phyloP scores from a whole-genome alignment of 345 rosid species.

The Eucalyptus camaldulensis region DNA sequence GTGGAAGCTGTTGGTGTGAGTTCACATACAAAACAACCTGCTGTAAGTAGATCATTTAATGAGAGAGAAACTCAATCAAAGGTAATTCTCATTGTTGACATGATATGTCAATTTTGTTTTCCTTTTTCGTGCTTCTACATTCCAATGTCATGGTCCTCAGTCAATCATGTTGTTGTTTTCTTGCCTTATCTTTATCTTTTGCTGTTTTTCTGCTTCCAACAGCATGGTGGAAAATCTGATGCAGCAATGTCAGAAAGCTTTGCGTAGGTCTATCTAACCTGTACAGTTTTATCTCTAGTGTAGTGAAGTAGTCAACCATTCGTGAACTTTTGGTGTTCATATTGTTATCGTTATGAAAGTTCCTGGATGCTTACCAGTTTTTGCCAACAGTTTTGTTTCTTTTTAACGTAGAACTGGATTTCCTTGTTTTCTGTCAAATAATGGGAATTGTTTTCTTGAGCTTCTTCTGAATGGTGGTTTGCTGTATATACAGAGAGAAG shows the following conservation, averaged over 20 bases:
- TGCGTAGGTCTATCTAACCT: constrained; percentile 33
- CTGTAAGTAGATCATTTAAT: constrained; percentile 36
- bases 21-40: constrained; percentile 28
- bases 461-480: constrained; percentile 1
- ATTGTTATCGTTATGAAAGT: background rate
- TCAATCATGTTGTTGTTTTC: background rate
- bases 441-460: background rate
- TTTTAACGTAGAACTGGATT: background rate
- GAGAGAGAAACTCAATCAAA: constrained; percentile 34
- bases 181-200: background rate
- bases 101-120: background rate
- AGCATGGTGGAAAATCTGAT: constrained; percentile 50
- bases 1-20: constrained; percentile 32
- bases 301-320: background rate
- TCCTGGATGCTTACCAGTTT: background rate
- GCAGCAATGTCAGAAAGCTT: constrained; percentile 25
- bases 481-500: constrained; percentile 47
- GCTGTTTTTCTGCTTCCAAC: constrained; percentile 8
- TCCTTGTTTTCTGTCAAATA: background rate
- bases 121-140: background rate
- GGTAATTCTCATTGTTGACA: constrained; percentile 10
- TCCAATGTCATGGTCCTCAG: background rate
- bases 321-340: background rate
- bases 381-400: background rate
- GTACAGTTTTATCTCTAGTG: background rate